A percentile compares a stretch with the other conserved stretches of the same genome.
These are phyloP conservation scores for Mollisiaceae sp. DNA, from an alignment of 2,329 filamentous ascomycete genomes.

Conservation along the genomic window DNA sequence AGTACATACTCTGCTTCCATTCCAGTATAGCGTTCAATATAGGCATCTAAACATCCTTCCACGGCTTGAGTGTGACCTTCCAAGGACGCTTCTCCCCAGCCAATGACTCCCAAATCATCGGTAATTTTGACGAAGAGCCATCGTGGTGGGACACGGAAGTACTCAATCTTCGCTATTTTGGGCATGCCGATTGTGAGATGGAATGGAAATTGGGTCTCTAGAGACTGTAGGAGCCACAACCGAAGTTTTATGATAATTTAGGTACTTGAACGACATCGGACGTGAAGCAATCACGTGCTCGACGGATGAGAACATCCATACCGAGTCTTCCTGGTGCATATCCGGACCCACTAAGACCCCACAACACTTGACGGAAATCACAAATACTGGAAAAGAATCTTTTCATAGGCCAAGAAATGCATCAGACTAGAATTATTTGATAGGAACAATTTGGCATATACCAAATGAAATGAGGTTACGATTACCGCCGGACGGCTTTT, in stretches of 20 bases:
- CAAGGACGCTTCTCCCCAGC: slow-evolving; percentile 77
- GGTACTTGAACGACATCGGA: slow-evolving; percentile 8
- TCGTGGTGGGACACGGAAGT: slow-evolving; percentile 75
- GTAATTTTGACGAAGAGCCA: slow-evolving; percentile 82
- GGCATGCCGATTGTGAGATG: slow-evolving; percentile 52
- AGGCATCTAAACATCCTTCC: slow-evolving; percentile 74
- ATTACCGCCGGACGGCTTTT: neutral
- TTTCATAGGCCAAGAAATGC: neutral
- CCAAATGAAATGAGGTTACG: neutral
- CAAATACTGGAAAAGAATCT: neutral
- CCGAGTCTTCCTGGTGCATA: neutral
- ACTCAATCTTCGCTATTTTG: slow-evolving; percentile 70
- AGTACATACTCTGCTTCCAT: slow-evolving; percentile 69
- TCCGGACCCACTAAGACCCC: neutral
- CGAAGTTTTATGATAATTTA: neutral
- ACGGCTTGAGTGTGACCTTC: slow-evolving; percentile 77
- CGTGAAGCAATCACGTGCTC: neutral
- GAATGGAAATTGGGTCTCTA: neutral
- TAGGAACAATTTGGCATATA: neutral
- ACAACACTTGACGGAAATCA: neutral
- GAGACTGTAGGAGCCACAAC: neutral
- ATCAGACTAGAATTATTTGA: neutral
- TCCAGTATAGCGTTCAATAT: slow-evolving; percentile 65
- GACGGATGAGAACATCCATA: neutral
- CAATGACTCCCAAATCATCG: slow-evolving; percentile 66